phyloP scores from a whole-genome alignment of 805 yeast genomes.

The Yarrowia bubula region DNA sequence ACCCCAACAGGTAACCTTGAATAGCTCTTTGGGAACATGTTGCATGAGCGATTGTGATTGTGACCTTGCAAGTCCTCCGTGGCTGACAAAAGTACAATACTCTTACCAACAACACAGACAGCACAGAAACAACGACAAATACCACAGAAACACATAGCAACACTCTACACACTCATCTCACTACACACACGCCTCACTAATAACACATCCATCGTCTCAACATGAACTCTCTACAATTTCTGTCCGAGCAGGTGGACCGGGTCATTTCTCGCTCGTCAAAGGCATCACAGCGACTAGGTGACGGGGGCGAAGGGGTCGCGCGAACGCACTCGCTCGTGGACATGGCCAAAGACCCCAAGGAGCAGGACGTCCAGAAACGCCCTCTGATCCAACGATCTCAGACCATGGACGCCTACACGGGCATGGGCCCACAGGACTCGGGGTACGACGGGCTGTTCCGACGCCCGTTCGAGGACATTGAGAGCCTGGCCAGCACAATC shows the following conservation, averaged over 20 bases:
- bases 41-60: constrained; percentile 19
- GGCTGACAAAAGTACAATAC: neutral
- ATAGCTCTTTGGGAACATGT: constrained; percentile 8
- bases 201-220: neutral
- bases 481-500: constrained; percentile 21
- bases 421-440: constrained; percentile 10
- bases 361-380: neutral
- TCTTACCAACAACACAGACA: neutral
- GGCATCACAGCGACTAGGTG: constrained; percentile 27
- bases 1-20: constrained; percentile 21
- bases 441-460: constrained; percentile 20
- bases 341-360: neutral
- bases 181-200: neutral
- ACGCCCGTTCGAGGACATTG: constrained; percentile 18
- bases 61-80: constrained; percentile 20
- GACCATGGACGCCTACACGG: constrained; percentile 24
- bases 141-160: neutral
- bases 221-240: constrained; percentile 36
- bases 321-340: constrained; percentile 14
- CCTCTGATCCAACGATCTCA: constrained; percentile 6
- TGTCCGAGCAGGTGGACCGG: constrained; percentile 35
- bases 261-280: constrained; percentile 33
- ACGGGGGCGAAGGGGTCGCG: neutral
- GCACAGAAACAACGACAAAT: neutral
- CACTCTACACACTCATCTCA: neutral